Evolutionary conservation across 768 basidiomycete genomes (phyloP).

Genomic region (Lactarius hatsudake): DNA sequence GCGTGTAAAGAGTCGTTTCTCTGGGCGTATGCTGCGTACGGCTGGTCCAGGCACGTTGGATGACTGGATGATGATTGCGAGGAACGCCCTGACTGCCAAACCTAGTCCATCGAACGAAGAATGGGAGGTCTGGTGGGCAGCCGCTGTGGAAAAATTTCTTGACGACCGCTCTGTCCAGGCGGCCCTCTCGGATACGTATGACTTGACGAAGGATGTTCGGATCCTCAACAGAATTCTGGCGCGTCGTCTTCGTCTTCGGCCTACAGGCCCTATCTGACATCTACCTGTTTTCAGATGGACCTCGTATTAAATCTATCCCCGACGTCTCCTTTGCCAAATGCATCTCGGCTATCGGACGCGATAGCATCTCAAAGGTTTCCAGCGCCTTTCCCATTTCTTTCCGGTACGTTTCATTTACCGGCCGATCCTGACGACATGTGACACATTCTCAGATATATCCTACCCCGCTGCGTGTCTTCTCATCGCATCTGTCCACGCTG

Average conservation of each 20-base stretch:
- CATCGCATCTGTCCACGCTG: conserved; percentile 77
- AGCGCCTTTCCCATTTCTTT: conserved; percentile 48
- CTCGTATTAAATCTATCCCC: conserved; percentile 47
- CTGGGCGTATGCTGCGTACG: conserved; percentile 82
- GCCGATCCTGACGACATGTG: conserved; percentile 1
- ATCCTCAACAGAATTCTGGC: conserved; percentile 62
- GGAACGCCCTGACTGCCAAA: conserved; percentile 42
- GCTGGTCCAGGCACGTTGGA: conserved; percentile 52
- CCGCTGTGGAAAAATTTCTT: conserved; percentile 56
- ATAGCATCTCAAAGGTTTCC: conserved; percentile 56
- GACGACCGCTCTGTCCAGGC: conserved; percentile 45
- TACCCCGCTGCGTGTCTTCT: conserved; percentile 82
- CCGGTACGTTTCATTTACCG: conserved; percentile 41
- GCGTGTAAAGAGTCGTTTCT: conserved; percentile 96
- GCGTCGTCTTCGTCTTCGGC: conserved; percentile 30
- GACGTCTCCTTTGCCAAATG: conserved; percentile 52
- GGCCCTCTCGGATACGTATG: conserved; percentile 56
- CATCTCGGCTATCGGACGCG: conserved; percentile 43
- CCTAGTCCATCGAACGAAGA: conserved; percentile 38
- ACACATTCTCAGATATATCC: conserved; percentile 51
- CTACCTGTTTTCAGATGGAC: conserved; percentile 38
- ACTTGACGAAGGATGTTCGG: conserved; percentile 57
- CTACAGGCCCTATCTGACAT: conserved; percentile 5
- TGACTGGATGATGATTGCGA: conserved; percentile 52
- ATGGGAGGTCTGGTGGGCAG: conserved; percentile 62